These are phyloP conservation scores for Adenanthera pavonina DNA, from an alignment of 306 rosid genomes.

Conservation along the genomic window DNA sequence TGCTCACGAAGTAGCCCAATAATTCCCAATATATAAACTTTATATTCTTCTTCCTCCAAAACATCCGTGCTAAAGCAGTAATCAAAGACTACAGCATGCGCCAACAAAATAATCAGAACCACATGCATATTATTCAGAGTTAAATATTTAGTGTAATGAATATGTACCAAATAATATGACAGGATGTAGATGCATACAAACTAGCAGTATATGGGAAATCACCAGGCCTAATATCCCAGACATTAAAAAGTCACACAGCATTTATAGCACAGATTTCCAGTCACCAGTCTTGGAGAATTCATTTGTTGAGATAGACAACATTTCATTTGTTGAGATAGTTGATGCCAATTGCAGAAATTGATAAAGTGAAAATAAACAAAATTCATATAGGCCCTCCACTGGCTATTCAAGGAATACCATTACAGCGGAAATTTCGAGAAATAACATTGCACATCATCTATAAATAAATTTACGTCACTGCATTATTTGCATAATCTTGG, in stretches of 20 bases:
- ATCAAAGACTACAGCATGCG: slow-evolving; percentile 76
- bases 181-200: slow-evolving; percentile 6
- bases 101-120: slow-evolving; percentile 41
- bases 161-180: slow-evolving; percentile 11
- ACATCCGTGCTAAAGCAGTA: slow-evolving; percentile 90
- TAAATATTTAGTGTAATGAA: slow-evolving; percentile 34
- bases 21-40: slow-evolving; percentile 75
- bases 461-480: not conserved
- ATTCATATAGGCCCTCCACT: not conserved
- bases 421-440: not conserved
- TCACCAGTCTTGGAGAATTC: slow-evolving; percentile 22
- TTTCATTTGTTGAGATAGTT: slow-evolving; percentile 16
- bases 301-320: slow-evolving; percentile 11
- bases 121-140: slow-evolving; percentile 4
- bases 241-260: slow-evolving; percentile 24
- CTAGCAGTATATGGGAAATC: slow-evolving; percentile 18
- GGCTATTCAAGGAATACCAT: not conserved
- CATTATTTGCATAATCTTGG: not conserved
- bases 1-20: slow-evolving; percentile 70
- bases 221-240: slow-evolving; percentile 2
- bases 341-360: slow-evolving; percentile 12
- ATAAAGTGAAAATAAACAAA: not conserved
- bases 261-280: slow-evolving; percentile 8
- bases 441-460: not conserved
- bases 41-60: slow-evolving; percentile 77